Percentiles rank a stretch among this genome's conserved stretches.
phyloP scores from a whole-genome alignment of 2,329 filamentous ascomycete species.

The Lasiodiplodia sp. region DNA sequence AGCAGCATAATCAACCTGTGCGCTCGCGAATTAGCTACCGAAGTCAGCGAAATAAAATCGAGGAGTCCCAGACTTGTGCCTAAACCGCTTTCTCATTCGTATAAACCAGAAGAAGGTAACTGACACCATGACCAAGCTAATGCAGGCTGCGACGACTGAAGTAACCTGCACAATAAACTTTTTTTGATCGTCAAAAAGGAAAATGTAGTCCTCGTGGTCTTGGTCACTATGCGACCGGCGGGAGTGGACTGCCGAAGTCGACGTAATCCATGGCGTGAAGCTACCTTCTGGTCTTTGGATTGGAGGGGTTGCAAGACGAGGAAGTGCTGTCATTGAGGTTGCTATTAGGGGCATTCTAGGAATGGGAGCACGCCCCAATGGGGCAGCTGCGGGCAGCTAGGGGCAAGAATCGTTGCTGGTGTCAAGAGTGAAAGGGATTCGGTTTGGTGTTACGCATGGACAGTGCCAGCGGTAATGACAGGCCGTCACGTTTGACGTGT shows the following conservation, averaged over 20 bases:
- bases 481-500: slow-evolving; percentile 17
- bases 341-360: slow-evolving; percentile 5
- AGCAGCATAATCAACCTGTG: slow-evolving; percentile 75
- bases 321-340: too few species aligned
- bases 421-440: neutral
- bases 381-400: neutral
- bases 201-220: slow-evolving; percentile 28
- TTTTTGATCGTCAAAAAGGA: slow-evolving; percentile 32
- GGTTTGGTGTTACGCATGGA: neutral
- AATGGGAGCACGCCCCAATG: neutral
- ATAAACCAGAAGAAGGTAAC: slow-evolving; percentile 68
- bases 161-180: slow-evolving; percentile 44
- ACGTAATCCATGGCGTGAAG: neutral
- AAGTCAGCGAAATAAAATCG: neutral
- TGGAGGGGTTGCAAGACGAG: neutral
- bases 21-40: neutral
- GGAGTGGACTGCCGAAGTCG: neutral
- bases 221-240: neutral
- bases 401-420: neutral
- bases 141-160: slow-evolving; percentile 43
- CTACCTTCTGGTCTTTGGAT: neutral
- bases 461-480: slow-evolving; percentile 17
- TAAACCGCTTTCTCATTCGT: slow-evolving; percentile 75
- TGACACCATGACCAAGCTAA: slow-evolving; percentile 32
- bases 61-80: slow-evolving; percentile 66